Base-by-base conservation (phyloP, 179 eudicot species). In the Camellia oleifera region DNA sequence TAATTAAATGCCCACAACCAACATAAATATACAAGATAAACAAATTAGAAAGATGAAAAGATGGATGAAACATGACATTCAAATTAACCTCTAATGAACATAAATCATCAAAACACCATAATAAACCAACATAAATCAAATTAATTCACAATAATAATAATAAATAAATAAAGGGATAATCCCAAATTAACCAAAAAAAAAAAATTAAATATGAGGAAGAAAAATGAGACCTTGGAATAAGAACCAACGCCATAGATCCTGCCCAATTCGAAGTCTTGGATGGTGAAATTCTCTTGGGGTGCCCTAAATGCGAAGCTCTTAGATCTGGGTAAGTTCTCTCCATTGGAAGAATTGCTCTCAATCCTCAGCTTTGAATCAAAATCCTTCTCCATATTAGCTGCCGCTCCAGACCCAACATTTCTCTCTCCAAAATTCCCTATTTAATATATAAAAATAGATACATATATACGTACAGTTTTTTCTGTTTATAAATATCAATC, bases 201-300 rank as follows among this genome's bases (percentile, higher is more conserved):
- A 20, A 79, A 65, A 14, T 4, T 13, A 7, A 60, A 1, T 15
- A 45, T 15, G 12, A 69, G 7, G 2, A 32, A 44, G 11, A 74
- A 78, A 46, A 11, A 3, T 4, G 48, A 0, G 42, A 94, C 98
- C 97, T 94, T 94, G 32, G 98, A 94, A 89, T 94, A 93, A 74
- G 98, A 94, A 84, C 98, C 98, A 84, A 93, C 96, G 61, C 98
- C 98, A 84, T 93, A 94, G 88, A 94, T 91, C 93, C 91, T 94
- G 74, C 97, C 98, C 88, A 94, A 88, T 81, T 94, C 98, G 77
- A 94, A 94, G 78, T 93, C 97, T 66, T 91, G 93, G 42, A 89
- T 87, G 81, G 88, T 85, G 64, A 94, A 93, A 82, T 88, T 88
- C 88, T 93, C 98, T 83, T 94, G 98, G 4, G 98, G 98, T 65